Conservation (phyloP, 495 filamentous ascomycete species). For the Aspergillus funiculosus region DNA sequence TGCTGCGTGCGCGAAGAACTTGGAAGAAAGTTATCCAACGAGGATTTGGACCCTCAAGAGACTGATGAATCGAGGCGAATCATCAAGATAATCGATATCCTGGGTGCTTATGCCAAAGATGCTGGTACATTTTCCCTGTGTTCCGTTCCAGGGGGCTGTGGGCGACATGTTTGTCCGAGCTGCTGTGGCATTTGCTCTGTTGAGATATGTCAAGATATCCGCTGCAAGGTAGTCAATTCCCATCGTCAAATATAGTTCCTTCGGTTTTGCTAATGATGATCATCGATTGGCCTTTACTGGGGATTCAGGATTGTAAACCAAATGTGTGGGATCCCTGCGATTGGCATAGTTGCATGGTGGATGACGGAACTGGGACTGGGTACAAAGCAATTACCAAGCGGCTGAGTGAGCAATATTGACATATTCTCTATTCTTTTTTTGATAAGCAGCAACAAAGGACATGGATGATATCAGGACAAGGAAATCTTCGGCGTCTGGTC, state of each 20-base stretch:
- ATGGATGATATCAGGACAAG: too few relatives aligned
- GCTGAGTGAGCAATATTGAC: too few relatives aligned
- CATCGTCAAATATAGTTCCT: not conserved
- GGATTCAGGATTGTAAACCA: slow-evolving; percentile 24
- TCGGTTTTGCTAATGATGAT: not conserved
- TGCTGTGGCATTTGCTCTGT: slow-evolving; percentile 30
- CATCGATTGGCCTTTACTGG: not conserved
- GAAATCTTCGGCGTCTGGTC: too few relatives aligned
- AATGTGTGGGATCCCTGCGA: slow-evolving; percentile 26
- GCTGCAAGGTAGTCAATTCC: slow-evolving; percentile 25
- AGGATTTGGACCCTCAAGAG: not conserved
- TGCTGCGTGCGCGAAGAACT: slow-evolving; percentile 20
- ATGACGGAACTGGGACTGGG: too few relatives aligned
- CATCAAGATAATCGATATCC: slow-evolving; percentile 11
- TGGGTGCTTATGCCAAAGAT: slow-evolving; percentile 14
- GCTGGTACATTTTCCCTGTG: slow-evolving; percentile 26
- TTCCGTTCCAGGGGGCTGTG: slow-evolving; percentile 20
- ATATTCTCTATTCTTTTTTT: too few relatives aligned
- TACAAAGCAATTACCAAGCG: not conserved
- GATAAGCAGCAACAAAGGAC: too few relatives aligned
- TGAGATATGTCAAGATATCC: slow-evolving; percentile 26
- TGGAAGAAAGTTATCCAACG: not conserved
- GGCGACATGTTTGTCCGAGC: slow-evolving; percentile 24
- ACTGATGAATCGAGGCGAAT: slow-evolving; percentile 1
- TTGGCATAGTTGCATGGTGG: slow-evolving; percentile 19